Conservation (phyloP, 176 grass and related monocot species). For the Tillandsia leiboldiana region DNA sequence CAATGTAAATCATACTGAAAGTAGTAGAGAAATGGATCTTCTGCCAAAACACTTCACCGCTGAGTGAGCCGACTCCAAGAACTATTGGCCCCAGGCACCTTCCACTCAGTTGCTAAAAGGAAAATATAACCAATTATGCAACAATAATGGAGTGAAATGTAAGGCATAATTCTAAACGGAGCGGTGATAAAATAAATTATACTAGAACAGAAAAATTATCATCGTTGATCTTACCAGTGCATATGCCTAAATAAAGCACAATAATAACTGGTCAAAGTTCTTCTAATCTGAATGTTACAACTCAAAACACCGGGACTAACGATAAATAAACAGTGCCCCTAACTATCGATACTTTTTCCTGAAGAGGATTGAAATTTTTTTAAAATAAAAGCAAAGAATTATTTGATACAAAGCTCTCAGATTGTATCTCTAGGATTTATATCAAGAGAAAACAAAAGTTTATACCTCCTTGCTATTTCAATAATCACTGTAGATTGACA, state of each 20-base stretch:
- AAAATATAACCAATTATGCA: not conserved
- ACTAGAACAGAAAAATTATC: not conserved
- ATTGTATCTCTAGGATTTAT: not conserved
- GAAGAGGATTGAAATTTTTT: no score
- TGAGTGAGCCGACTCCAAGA: not conserved
- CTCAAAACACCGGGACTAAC: not conserved
- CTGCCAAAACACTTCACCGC: not conserved
- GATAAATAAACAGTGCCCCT: no score
- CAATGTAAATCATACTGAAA: not conserved
- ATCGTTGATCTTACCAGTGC: not conserved
- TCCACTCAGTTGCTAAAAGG: not conserved
- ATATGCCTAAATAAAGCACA: not conserved
- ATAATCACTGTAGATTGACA: not conserved
- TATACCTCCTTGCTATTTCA: not conserved
- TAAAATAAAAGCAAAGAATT: no score
- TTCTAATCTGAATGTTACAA: no score
- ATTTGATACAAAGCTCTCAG: no score
- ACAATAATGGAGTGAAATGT: not conserved
- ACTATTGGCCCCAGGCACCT: not conserved
- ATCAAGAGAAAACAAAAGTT: not conserved
- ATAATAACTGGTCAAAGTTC: not conserved
- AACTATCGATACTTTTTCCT: no score
- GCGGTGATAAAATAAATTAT: not conserved
- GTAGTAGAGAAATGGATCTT: not conserved
- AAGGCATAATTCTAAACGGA: not conserved